Evolutionary conservation across 1,284 basidiomycete species (phyloP).

Genomic region (Ustilago trichophora): DNA sequence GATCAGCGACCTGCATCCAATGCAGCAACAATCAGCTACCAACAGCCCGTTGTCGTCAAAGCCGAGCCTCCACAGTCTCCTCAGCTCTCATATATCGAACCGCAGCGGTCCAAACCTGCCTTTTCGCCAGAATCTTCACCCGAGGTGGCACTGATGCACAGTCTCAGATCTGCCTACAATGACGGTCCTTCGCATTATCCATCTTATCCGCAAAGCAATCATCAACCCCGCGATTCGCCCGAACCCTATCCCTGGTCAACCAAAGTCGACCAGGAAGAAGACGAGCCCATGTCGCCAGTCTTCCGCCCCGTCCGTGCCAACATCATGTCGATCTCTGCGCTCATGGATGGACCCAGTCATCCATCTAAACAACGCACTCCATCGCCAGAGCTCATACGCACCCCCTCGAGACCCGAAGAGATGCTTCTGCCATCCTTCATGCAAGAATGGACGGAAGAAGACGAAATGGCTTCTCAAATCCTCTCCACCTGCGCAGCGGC

Average conservation of each 20-base stretch:
- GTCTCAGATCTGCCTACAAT: conserved; percentile 4
- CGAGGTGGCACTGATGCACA: conserved; percentile 38
- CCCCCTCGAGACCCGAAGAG: conserved; percentile 2
- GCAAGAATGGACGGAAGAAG: conserved; percentile 37
- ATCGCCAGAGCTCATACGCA: conserved; percentile 15
- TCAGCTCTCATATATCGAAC: conserved; percentile 2
- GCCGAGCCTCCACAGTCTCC: conserved; percentile 25
- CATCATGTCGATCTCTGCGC: conserved; percentile 50
- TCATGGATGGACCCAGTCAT: conserved; percentile 32
- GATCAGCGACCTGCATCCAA: neutral
- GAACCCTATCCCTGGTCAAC: conserved; percentile 4
- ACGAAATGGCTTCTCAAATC: conserved; percentile 36
- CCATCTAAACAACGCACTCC: conserved; percentile 10
- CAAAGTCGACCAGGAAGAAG: conserved; percentile 8
- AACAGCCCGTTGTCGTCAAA: conserved; percentile 13
- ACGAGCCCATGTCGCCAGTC: conserved; percentile 30
- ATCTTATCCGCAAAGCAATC: neutral
- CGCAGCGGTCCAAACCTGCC: neutral
- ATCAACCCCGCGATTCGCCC: neutral
- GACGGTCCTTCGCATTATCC: neutral
- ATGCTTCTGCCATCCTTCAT: conserved; percentile 7
- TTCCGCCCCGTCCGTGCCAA: conserved; percentile 32
- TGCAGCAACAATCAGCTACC: neutral
- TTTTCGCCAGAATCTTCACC: conserved; percentile 45
- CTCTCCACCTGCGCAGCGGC: conserved; percentile 20